Base-by-base conservation (phyloP, 148 eudicot species). In the Nepenthes gracilis region DNA sequence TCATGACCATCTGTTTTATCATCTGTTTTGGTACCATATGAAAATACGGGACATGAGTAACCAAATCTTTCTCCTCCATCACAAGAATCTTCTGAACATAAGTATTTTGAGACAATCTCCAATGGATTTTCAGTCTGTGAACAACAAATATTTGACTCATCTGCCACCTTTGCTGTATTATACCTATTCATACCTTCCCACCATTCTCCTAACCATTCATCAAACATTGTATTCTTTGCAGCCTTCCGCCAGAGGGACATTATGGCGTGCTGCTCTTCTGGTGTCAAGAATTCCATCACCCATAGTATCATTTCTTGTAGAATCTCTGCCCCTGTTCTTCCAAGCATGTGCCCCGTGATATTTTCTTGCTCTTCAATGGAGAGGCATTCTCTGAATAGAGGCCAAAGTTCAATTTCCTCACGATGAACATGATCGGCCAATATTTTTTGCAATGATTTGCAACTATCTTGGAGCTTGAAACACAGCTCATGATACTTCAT, bases 161-260 rank as follows among this genome's bases (percentile, higher is more conserved):
- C 23, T 23, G 23, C 23, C 23, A 23, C 23, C 23, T 77, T 65
- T 36, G 40, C 35, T 9, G 55, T 34, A 35, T 33, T 33, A 8
- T 38, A 12, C 7, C 34, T 43, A 34, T 55, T 55, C 15, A n/a
- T 10, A 61, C 82, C 84, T 64, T 78, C 97, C 97, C 89, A 89
- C 97, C 99, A 94, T 72, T 89, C 99, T 57, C 73, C 75, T 54
- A 94, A 61, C 99, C 99, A 94, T 66, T 89, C 87, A 71, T 67
- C 61, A 67, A 94, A 94, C 81, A 77, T 94, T 35, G 99, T 94
- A 68, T 77, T 67, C 70, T 72, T 81, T 8, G 99, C 74, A 67
- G 76, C 81, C 50, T 77, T 78, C 48, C 67, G 81, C 99, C 99
- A 94, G 36, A 76, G 73, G 74, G 83, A 71, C 77, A 86, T 76